Conservation (phyloP, 2,329 filamentous ascomycete genomes). For the Gyromitra esculenta region DNA sequence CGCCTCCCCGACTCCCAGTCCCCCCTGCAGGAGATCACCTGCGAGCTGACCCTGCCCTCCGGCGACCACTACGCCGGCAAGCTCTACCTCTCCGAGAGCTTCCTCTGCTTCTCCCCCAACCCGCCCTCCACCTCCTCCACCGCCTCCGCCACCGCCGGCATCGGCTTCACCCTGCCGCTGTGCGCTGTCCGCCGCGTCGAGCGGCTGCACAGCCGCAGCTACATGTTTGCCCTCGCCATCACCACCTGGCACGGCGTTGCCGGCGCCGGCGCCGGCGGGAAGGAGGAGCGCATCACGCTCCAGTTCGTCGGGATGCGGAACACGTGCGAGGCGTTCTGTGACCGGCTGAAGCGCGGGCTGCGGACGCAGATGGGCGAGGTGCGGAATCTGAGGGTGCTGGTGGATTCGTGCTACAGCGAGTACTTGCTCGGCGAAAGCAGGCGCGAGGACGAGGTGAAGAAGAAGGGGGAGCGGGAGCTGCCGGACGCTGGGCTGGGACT, state of each 20-base stretch:
- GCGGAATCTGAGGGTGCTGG: slow-evolving; percentile 80
- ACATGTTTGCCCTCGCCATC: slow-evolving; percentile 89
- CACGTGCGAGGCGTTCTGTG: slow-evolving; percentile 93
- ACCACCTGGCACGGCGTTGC: slow-evolving; percentile 84
- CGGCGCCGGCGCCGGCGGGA: slow-evolving; percentile 67
- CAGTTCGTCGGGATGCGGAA: slow-evolving; percentile 89
- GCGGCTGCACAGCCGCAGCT: slow-evolving; percentile 88
- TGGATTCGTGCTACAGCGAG: slow-evolving; percentile 89
- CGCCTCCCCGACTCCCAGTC: slow-evolving; percentile 91
- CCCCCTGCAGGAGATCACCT: slow-evolving; percentile 93
- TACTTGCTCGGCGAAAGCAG: slow-evolving; percentile 69
- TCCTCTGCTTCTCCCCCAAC: slow-evolving; percentile 93
- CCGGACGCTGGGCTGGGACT: slow-evolving; percentile 95
- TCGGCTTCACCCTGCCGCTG: slow-evolving; percentile 92
- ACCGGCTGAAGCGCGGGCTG: slow-evolving; percentile 89
- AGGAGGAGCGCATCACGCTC: slow-evolving; percentile 86
- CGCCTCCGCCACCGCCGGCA: slow-evolving; percentile 86
- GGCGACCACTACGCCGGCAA: slow-evolving; percentile 92
- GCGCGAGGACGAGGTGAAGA: slow-evolving; percentile 61
- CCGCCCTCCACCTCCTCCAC: slow-evolving; percentile 86
- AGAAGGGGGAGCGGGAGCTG: slow-evolving; percentile 70
- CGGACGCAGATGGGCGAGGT: slow-evolving; percentile 88
- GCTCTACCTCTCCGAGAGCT: slow-evolving; percentile 92
- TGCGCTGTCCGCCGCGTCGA: slow-evolving; percentile 93
- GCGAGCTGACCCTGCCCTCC: slow-evolving; percentile 87